phyloP scores from a whole-genome alignment of 2,329 filamentous ascomycete species.

The Didymella exigua region DNA sequence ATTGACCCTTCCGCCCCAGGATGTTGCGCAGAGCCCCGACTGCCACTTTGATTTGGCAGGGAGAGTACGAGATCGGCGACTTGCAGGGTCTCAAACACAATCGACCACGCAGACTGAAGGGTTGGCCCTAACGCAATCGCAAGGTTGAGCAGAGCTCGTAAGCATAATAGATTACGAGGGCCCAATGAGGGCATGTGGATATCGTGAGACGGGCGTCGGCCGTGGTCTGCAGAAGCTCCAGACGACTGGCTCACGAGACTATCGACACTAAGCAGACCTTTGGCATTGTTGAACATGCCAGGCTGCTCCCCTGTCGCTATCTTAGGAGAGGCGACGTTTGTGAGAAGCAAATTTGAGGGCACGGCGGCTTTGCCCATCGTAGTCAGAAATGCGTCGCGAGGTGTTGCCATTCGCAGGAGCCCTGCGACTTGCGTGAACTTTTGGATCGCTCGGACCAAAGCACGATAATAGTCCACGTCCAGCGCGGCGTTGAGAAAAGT shows the following conservation, averaged over 20 bases:
- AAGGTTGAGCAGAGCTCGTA: conserved; percentile 89
- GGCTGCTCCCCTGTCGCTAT: conserved; percentile 57
- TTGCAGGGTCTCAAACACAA: conserved; percentile 88
- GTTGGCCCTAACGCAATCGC: conserved; percentile 94
- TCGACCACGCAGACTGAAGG: conserved; percentile 82
- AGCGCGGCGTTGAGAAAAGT: conserved; percentile 92
- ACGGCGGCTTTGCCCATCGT: conserved; percentile 93
- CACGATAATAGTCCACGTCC: conserved; percentile 92
- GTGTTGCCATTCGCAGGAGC: conserved; percentile 79
- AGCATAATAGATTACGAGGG: conserved; percentile 85
- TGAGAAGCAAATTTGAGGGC: conserved; percentile 70
- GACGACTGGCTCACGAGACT: conserved; percentile 66
- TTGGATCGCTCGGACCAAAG: conserved; percentile 89
- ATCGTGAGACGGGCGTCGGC: conserved; percentile 64
- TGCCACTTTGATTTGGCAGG: conserved; percentile 38
- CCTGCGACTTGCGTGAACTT: conserved; percentile 95
- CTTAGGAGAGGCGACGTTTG: conserved; percentile 45
- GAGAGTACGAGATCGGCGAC: conserved; percentile 87
- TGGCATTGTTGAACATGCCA: conserved; percentile 72
- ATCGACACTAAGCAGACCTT: conserved; percentile 75
- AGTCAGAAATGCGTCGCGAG: conserved; percentile 91
- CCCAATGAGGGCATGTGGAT: conserved; percentile 63
- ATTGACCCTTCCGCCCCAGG: conserved; percentile 30
- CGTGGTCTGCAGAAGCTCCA: conserved; percentile 59
- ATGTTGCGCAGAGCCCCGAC: conserved; percentile 26